Base-by-base conservation (phyloP, 75 land plant genomes). In the Isoetes taiwanensis region DNA sequence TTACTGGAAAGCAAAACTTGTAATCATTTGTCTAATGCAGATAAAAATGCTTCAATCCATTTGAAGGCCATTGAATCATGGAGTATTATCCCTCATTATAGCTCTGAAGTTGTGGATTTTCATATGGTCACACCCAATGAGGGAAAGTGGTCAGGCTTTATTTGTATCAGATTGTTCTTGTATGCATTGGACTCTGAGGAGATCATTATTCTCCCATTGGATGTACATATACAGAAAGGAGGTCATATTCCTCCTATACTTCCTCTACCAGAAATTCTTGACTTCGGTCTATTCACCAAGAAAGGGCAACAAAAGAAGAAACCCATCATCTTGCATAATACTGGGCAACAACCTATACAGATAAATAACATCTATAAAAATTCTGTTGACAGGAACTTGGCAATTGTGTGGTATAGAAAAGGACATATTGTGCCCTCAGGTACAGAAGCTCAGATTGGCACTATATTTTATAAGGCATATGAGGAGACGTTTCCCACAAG, bases 361-460 rank as follows among this genome's bases (percentile, higher is more conserved):
- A 19, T 80, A 63, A 65, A 67, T 23, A 69, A 68, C 6, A 68
- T 87, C 37, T 43, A 12, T 58, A 81, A 72, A 55, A 46, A 55
- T 40, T 34, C 75, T 14, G 74, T 59, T 17, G 35, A 56, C 39
- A 23, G n/a, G 30, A 73, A 73, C 12, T 4, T 65, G 64, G 58
- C 84, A 26, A 25, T 57, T 3, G 62, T 80, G 39, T 69, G 65
- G 27, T 78, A 58, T 34, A 3, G 52, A 19, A 64, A 76, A 77
- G 82, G 84, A 0, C 63, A 77, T 23, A 9, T 84, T 6, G 64
- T 87, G 54, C 68, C 43, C 27, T 84, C 85, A 29, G 63, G 54
- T 23, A 70, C 70, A 31, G 58, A 54, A 20, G 79, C 84, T 28
- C 61, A 71, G 31, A 70, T 80, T 43, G 93, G 81, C 33, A 33